These are phyloP conservation scores for Cladosporium sp. DNA, from an alignment of 2,329 filamentous ascomycete species.

Conservation along the genomic window DNA sequence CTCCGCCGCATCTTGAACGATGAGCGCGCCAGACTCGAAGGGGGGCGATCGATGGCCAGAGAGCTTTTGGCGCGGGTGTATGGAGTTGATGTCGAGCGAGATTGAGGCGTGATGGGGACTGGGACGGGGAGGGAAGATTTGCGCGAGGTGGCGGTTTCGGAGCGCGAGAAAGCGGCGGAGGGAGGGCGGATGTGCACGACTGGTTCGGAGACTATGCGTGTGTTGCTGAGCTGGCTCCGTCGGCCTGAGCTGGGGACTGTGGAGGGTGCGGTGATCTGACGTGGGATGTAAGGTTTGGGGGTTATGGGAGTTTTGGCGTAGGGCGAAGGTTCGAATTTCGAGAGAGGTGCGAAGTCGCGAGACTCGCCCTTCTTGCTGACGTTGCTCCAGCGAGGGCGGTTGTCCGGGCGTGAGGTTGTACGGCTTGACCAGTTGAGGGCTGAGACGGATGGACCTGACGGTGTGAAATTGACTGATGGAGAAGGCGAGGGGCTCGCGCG, in stretches of 20 bases:
- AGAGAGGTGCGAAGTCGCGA: conserved; percentile 30
- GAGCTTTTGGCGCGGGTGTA: conserved; percentile 5
- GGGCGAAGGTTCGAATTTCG: conserved; percentile 30
- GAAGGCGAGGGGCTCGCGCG: conserved; percentile 17
- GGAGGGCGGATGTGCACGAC: conserved; percentile 14
- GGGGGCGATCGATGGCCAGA: conserved; percentile 17
- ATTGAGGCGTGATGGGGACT: conserved; percentile 1
- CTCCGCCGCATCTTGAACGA: conserved; percentile 17
- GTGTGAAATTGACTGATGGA: conserved; percentile 21
- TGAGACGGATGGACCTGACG: conserved; percentile 12
- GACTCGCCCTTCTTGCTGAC: conserved; percentile 22
- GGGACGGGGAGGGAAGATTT: conserved; percentile 24
- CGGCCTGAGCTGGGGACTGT: conserved; percentile 7
- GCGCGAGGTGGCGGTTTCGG: conserved; percentile 15
- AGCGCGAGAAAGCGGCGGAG: conserved; percentile 20
- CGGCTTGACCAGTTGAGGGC: conserved; percentile 17
- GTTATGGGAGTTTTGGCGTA: conserved; percentile 31
- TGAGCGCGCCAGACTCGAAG: conserved; percentile 14
- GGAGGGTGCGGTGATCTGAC: conserved; percentile 22
- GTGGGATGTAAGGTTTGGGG: conserved; percentile 21
- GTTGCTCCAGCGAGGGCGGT: conserved; percentile 24
- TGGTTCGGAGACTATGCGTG: conserved; percentile 14
- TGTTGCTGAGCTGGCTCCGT: background rate
- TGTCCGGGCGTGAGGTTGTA: conserved; percentile 17
- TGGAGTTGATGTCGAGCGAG: background rate